Conservation (phyloP, 2,329 filamentous ascomycete genomes). For the Verticillium zaregamsianum region DNA sequence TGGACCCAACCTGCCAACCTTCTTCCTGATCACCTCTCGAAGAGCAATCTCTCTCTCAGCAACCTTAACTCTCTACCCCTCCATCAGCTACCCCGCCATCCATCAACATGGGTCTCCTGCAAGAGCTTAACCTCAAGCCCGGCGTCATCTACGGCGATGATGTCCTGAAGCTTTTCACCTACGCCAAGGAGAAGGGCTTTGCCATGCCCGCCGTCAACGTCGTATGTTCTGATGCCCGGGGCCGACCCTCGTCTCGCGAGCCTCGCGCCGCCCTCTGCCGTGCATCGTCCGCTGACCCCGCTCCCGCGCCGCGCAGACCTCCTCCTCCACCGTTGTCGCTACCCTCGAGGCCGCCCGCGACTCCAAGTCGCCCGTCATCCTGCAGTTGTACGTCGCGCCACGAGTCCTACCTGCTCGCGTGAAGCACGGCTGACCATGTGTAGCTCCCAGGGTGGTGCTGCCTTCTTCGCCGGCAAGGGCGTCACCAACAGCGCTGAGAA, state of each 20-base stretch:
- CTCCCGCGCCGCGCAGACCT: conserved; percentile 43
- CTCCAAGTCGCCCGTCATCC: conserved; percentile 83
- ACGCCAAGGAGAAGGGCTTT: conserved; percentile 82
- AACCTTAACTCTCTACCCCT: background rate
- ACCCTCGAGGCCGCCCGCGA: conserved; percentile 93
- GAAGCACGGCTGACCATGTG: background rate
- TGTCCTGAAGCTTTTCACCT: conserved; percentile 70
- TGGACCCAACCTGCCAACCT: background rate
- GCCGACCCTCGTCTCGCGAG: background rate
- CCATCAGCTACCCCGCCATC: background rate
- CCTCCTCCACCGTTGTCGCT: conserved; percentile 77
- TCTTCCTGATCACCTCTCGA: background rate
- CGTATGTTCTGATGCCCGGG: conserved; percentile 15
- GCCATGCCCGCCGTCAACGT: conserved; percentile 92
- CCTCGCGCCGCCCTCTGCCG: background rate
- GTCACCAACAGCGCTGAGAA: conserved; percentile 66
- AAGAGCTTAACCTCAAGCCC: conserved; percentile 45
- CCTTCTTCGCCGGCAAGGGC: conserved; percentile 89
- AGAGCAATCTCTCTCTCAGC: background rate
- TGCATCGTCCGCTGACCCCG: background rate
- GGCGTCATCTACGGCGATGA: conserved; percentile 53
- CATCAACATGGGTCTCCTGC: conserved; percentile 24
- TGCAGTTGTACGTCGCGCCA: conserved; percentile 58
- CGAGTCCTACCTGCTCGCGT: background rate
- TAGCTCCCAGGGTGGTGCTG: conserved; percentile 80